These are phyloP conservation scores for Caloboletus inedulis DNA, from an alignment of 1,284 basidiomycete species.

Conservation along the genomic window DNA sequence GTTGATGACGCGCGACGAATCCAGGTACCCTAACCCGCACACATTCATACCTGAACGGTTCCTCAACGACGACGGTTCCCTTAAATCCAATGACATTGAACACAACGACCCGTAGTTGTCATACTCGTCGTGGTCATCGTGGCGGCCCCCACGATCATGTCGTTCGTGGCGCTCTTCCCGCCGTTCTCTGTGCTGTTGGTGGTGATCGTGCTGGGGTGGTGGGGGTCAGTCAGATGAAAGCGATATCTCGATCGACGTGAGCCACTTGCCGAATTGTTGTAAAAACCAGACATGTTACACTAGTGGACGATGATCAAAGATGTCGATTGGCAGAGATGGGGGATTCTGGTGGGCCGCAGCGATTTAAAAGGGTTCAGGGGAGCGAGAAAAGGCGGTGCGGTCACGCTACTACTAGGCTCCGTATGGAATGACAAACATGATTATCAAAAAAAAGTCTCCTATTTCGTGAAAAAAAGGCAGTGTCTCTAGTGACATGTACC, in stretches of 20 bases:
- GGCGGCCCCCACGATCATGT: neutral
- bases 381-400: conserved; percentile 1
- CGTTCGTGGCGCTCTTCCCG: conserved; percentile 20
- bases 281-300: conserved; percentile 19
- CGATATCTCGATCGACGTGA: no score
- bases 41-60: no score
- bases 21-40: no score
- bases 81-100: no score
- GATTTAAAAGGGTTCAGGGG: conserved; percentile 2
- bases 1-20: no score
- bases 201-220: conserved; percentile 7
- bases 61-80: no score
- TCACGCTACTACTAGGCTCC: no score
- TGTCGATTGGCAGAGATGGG: neutral
- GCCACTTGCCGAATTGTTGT: conserved; percentile 3
- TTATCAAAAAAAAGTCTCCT: neutral
- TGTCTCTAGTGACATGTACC: neutral
- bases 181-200: conserved; percentile 9
- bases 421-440: neutral
- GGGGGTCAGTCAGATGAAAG: neutral
- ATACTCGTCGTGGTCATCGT: neutral
- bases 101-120: conserved; percentile 1
- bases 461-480: neutral
- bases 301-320: neutral
- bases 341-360: neutral